These are phyloP conservation scores for Adansonia rubrostipa DNA, from an alignment of 441 rosid species.

Conservation along the genomic window DNA sequence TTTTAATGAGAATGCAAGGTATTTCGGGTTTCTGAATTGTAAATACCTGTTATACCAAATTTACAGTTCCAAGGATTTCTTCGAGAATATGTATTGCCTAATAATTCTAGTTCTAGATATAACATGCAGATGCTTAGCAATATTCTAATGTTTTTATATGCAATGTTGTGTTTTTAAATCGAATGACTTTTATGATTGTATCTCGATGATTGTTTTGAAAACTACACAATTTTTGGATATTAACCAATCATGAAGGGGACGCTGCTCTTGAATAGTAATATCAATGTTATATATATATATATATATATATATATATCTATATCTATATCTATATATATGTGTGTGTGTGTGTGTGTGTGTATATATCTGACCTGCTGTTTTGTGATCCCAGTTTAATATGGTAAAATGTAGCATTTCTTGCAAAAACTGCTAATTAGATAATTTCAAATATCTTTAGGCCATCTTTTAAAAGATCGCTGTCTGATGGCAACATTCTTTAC, in stretches of 20 bases:
- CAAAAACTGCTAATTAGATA: conserved; percentile 17
- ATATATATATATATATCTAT: no score
- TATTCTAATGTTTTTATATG: conserved; percentile 6
- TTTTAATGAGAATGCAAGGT: conserved; percentile 60
- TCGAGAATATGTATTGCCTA: neutral
- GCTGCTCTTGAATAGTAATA: neutral
- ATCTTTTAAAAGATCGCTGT: conserved; percentile 76
- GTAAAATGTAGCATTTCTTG: conserved; percentile 12
- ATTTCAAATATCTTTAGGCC: conserved; percentile 47
- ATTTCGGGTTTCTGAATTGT: conserved; percentile 21
- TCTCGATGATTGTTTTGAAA: conserved; percentile 3
- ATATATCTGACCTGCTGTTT: neutral
- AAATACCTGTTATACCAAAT: conserved; percentile 17
- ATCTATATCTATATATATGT: no score
- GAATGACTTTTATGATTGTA: neutral
- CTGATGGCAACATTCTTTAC: conserved; percentile 75
- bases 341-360: no score
- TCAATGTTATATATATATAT: neutral
- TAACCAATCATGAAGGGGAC: neutral
- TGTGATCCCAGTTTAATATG: neutral
- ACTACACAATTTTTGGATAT: neutral
- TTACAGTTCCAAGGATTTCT: neutral
- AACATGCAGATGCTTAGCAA: neutral
- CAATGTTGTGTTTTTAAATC: neutral
- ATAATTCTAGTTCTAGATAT: conserved; percentile 14